These are phyloP conservation scores for Podaxis sp. DNA, from an alignment of 768 basidiomycete genomes.

Conservation along the genomic window DNA sequence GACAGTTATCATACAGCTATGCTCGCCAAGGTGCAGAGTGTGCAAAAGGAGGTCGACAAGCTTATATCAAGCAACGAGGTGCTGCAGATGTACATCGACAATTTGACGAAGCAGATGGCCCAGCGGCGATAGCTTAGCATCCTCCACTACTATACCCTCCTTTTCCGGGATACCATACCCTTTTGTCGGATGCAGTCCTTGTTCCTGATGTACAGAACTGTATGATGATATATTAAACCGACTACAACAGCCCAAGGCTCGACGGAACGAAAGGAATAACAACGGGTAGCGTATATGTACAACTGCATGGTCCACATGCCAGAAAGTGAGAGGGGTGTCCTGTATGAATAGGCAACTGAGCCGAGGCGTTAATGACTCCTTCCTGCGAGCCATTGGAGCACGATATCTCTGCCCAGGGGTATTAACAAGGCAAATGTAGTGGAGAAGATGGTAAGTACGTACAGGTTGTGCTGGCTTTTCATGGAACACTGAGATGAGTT, in stretches of 20 bases:
- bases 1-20: slow-evolving; percentile 46
- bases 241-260: background rate
- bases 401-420: slow-evolving; percentile 61
- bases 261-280: background rate
- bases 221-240: background rate
- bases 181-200: background rate
- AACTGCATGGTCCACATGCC: background rate
- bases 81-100: slow-evolving; percentile 88
- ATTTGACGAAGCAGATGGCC: slow-evolving; percentile 85
- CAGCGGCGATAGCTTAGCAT: slow-evolving; percentile 52
- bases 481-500: slow-evolving; percentile 75
- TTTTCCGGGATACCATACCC: background rate
- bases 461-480: slow-evolving; percentile 95
- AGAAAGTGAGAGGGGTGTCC: background rate
- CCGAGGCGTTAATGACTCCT: slow-evolving; percentile 55
- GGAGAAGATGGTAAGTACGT: slow-evolving; percentile 25
- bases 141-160: background rate
- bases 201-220: background rate
- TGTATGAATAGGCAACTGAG: background rate
- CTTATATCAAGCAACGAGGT: slow-evolving; percentile 77
- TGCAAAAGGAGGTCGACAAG: slow-evolving; percentile 81
- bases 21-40: slow-evolving; percentile 60
- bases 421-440: background rate
- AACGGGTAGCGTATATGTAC: background rate
- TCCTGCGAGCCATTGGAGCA: slow-evolving; percentile 83